phyloP scores from a whole-genome alignment of 2,329 filamentous ascomycete genomes.

The Ophiocordyceps camponoti-saundersi region DNA sequence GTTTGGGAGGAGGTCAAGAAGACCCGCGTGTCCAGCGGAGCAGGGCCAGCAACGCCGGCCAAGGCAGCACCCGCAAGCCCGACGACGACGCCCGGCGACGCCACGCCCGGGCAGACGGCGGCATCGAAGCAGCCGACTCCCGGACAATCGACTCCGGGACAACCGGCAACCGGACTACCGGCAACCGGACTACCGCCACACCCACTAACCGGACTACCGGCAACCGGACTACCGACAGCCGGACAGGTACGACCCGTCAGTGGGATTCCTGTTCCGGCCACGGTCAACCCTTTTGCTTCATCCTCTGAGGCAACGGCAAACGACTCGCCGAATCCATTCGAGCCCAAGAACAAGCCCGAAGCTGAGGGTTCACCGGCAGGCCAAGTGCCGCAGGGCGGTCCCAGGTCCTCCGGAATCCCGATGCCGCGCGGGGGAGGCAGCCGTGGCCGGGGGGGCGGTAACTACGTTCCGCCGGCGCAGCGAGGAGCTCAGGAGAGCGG shows the following conservation, averaged over 20 bases:
- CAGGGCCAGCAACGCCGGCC: slow-evolving; percentile 4
- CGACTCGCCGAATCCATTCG: slow-evolving; percentile 10
- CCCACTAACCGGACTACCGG: too few species aligned
- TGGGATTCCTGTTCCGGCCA: slow-evolving; percentile 8
- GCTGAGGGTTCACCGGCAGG: slow-evolving; percentile 7
- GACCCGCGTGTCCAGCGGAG: slow-evolving; percentile 35
- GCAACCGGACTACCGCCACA: too few species aligned
- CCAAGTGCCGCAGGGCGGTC: slow-evolving; percentile 6
- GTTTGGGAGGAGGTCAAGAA: slow-evolving; percentile 75
- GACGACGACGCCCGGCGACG: not conserved
- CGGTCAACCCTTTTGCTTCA: slow-evolving; percentile 16
- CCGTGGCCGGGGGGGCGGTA: slow-evolving; percentile 18
- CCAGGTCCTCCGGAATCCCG: slow-evolving; percentile 21
- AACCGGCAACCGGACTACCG: too few species aligned
- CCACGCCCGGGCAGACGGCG: not conserved
- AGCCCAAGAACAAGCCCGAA: slow-evolving; percentile 2
- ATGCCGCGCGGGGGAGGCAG: slow-evolving; percentile 21
- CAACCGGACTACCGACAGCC: too few species aligned
- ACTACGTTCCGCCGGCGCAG: slow-evolving; percentile 19
- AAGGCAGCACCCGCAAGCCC: slow-evolving; percentile 1
- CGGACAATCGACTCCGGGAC: too few species aligned
- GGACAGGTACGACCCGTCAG: slow-evolving; percentile 5
- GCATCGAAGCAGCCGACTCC: slow-evolving; percentile 6
- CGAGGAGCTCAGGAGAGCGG: slow-evolving; percentile 20
- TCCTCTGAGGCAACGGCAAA: slow-evolving; percentile 4